Base-by-base conservation (phyloP, 225 moss, liverwort and hornwort genomes). In the Physcomitrium patens region DNA sequence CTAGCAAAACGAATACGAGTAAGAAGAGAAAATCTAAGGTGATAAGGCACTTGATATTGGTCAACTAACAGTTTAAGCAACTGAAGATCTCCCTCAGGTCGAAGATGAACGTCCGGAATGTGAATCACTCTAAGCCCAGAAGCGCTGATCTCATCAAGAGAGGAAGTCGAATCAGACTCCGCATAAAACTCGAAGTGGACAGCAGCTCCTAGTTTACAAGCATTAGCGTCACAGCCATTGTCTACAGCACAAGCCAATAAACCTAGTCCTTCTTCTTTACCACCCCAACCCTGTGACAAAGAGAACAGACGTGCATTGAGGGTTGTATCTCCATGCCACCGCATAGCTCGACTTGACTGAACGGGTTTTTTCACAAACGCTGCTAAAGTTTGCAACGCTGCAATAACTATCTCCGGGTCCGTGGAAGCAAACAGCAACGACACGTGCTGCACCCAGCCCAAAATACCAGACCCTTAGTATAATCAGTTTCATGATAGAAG, bases 141-240 rank as follows among this genome's bases (percentile, higher is more conserved):
- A 49, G 65, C 43, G 19, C 74, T 92, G 49, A 60, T 76, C 63
- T 83, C 87, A 22, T 81, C 81, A 23, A 70, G 79, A 62, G 63
- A 71, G 48, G 83, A 43, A 74, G 83, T 71, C 2, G 84, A 62
- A 74, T 67, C 78, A 53, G 80, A 79, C 69, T 95, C 94, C 45
- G 91, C 85, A 89, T 95, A 99, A 75, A 99, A 99, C 77, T 99
- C 97, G 62, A 99, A 99, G 78, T 99, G 97, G 50, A 99, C 90
- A 52, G 95, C 90, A 61, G 97, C 87, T 60, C 97, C 97, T 76
- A 99, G 75, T 86, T 77, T 91, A 82, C 81, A 89, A 47, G 94
- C 94, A 77, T 86, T 90, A 37, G 60, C 82, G 79, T 99, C 97
- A 76, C 97, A 99, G 31, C 93, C 97, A 62, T 79, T 79, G 23